Evolutionary conservation across 495 filamentous ascomycete genomes (phyloP), one percentile per base, ranked within the genome.

Genomic region (Emericellopsis terricola): DNA sequence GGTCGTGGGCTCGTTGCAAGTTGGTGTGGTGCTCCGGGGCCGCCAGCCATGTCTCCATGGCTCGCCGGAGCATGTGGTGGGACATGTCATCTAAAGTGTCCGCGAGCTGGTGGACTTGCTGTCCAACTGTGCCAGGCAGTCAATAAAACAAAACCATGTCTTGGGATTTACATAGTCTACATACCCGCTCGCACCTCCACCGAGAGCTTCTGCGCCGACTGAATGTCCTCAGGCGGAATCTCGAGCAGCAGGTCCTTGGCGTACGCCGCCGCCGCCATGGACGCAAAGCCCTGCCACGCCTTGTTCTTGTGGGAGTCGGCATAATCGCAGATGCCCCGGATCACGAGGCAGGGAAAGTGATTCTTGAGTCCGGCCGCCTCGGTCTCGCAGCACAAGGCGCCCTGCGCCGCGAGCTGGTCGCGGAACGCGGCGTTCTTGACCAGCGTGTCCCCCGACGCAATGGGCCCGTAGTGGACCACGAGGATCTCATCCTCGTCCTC

Each of bases 271-370:
- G 37, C 43, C 1, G 36, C 30, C 2, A 37, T 37, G 8, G 48
- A 42, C 2, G 44, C 47, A 31, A 46, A 42, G 1, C 19, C 21
- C 17, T 49, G 42, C 48, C 48, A 51, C 9, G 11, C 0, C 8
- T 52, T 44, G 35, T 53, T 55, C 39, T 57, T 58, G 28, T 31
- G 29, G 15, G 29, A 31, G 11, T 31, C 29, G 9, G 55, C 41
- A 40, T 60, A 60, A 31, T 60, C 55, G 29, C 49, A 54, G n/a
- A 57, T 50, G 8, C 49, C 49, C 33, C 57, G 52, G 38, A 59
- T 50, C 10, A 59, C 42, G 0, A 59, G 9, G 28, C 29, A 31
- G 10, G 29, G 29, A 6, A 31, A 31, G 1, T 32, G 8, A 15
- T 31, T 31, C 29, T 15, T 36, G 0, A 49, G 30, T 3, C 43